Conservation (phyloP, 179 eudicot genomes). For the Pouteria campechiana region DNA sequence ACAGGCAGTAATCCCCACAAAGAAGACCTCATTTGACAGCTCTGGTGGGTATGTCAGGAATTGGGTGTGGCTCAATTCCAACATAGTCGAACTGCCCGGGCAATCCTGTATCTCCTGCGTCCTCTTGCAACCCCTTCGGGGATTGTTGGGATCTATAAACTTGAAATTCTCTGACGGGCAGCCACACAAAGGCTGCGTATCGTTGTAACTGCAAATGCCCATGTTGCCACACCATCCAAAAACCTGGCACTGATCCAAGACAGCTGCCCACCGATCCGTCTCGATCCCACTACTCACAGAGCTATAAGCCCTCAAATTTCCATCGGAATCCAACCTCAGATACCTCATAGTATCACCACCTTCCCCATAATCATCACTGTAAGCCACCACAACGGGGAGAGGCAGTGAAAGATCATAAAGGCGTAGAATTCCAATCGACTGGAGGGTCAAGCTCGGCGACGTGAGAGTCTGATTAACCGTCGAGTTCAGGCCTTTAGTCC, state of each 20-base stretch:
- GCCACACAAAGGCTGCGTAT: conserved; percentile 50
- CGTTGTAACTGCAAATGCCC: conserved; percentile 78
- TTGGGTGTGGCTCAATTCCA: conserved; percentile 46
- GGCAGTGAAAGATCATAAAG: conserved; percentile 30
- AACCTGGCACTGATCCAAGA: conserved; percentile 66
- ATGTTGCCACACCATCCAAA: conserved; percentile 80
- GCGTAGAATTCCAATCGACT: conserved; percentile 34
- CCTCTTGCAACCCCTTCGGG: conserved; percentile 62
- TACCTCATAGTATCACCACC: conserved; percentile 33
- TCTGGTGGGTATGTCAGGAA: conserved; percentile 66
- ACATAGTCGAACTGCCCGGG: conserved; percentile 37
- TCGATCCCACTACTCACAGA: conserved; percentile 23
- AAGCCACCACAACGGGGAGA: conserved; percentile 18
- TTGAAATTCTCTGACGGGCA: conserved; percentile 78
- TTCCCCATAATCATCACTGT: conserved; percentile 68
- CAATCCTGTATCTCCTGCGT: conserved; percentile 48
- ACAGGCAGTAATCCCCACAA: conserved; percentile 35
- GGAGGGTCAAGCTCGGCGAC: conserved; percentile 38
- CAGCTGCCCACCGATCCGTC: conserved; percentile 54
- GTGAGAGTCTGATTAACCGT: conserved; percentile 20
- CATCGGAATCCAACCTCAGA: conserved; percentile 61
- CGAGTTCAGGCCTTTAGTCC: conserved; percentile 41
- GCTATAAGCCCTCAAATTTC: conserved; percentile 72
- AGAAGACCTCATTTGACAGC: conserved; percentile 18
- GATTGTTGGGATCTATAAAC: conserved; percentile 30